Conservation (phyloP, 352 stramenopile genomes). For the Pythium scleroteichum region DNA sequence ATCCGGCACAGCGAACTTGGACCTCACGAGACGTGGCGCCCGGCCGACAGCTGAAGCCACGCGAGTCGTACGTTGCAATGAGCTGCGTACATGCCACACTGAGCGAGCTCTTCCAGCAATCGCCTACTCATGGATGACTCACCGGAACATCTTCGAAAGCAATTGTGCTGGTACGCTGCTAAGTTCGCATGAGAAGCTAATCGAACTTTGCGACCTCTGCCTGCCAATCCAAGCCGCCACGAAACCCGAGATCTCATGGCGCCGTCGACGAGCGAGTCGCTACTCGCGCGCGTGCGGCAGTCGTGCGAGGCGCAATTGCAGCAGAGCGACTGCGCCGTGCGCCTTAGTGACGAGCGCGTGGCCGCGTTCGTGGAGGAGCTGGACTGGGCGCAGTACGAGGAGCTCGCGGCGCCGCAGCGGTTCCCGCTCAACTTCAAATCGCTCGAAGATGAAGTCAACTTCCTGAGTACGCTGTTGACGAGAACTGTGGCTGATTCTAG, state of each 20-base stretch:
- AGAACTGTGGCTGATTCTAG: too few species aligned
- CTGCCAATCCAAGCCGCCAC: not conserved
- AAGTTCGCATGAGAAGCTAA: too few species aligned
- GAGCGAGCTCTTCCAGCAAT: not conserved
- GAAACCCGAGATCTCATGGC: conserved; percentile 27
- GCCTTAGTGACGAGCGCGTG: conserved; percentile 50
- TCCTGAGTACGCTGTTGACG: conserved; percentile 49
- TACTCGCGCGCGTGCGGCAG: conserved; percentile 51
- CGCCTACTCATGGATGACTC: not conserved
- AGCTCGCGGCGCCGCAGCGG: conserved; percentile 45
- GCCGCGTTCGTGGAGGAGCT: conserved; percentile 49
- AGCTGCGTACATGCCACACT: not conserved
- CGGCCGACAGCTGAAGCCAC: not conserved
- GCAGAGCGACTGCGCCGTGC: conserved; percentile 46
- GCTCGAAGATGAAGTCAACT: conserved; percentile 74
- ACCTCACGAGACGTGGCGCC: conserved; percentile 4
- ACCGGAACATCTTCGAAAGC: not conserved
- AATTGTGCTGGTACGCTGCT: not conserved
- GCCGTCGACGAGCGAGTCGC: conserved; percentile 25
- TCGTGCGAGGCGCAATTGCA: conserved; percentile 55
- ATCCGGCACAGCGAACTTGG: conserved; percentile 23
- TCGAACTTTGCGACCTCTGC: conserved; percentile 5
- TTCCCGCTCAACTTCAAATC: conserved; percentile 81
- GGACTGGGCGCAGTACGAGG: conserved; percentile 50
- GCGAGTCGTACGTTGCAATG: not conserved